These are phyloP conservation scores for Penicillium fimorum DNA, from an alignment of 495 filamentous ascomycete genomes.

Conservation along the genomic window DNA sequence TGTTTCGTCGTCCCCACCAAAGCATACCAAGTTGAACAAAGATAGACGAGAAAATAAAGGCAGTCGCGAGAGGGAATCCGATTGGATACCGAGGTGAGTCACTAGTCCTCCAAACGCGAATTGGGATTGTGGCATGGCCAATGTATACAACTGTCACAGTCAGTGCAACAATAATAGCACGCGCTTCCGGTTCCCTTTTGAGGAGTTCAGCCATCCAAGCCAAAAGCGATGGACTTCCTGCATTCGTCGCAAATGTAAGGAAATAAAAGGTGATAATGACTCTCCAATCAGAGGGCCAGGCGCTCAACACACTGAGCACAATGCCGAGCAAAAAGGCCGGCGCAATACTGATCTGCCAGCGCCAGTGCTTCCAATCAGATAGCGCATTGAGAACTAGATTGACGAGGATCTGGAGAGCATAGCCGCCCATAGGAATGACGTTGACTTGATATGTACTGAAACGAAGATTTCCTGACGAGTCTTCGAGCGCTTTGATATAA, in stretches of 20 bases:
- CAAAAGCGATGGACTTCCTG: slow-evolving; percentile 14
- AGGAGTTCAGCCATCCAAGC: slow-evolving; percentile 20
- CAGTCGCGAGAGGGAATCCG: slow-evolving; percentile 22
- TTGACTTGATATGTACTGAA: slow-evolving; percentile 33
- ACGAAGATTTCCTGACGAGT: slow-evolving; percentile 6
- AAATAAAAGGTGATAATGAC: slow-evolving; percentile 21
- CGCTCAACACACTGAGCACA: slow-evolving; percentile 11
- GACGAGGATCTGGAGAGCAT: slow-evolving; percentile 41
- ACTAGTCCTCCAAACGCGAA: slow-evolving; percentile 18
- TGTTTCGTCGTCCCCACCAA: slow-evolving; percentile 9
- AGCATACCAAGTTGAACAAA: slow-evolving; percentile 7
- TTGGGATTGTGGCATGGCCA: slow-evolving; percentile 23
- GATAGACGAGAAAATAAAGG: slow-evolving; percentile 12
- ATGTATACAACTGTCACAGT: slow-evolving; percentile 23
- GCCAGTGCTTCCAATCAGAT: slow-evolving; percentile 23
- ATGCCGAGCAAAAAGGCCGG: slow-evolving; percentile 7
- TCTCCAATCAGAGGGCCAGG: slow-evolving; percentile 17
- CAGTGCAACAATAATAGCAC: slow-evolving; percentile 18
- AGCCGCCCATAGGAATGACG: slow-evolving; percentile 44
- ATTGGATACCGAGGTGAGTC: slow-evolving; percentile 22
- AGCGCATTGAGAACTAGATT: slow-evolving; percentile 18
- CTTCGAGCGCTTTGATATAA: slow-evolving; percentile 17
- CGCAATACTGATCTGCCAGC: slow-evolving; percentile 12
- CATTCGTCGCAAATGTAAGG: slow-evolving; percentile 20
- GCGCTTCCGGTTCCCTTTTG: slow-evolving; percentile 17